Evolutionary conservation across 352 stramenopile genomes (phyloP), one percentile per base, ranked within the genome.

Genomic region (Pseudoperonospora humuli): DNA sequence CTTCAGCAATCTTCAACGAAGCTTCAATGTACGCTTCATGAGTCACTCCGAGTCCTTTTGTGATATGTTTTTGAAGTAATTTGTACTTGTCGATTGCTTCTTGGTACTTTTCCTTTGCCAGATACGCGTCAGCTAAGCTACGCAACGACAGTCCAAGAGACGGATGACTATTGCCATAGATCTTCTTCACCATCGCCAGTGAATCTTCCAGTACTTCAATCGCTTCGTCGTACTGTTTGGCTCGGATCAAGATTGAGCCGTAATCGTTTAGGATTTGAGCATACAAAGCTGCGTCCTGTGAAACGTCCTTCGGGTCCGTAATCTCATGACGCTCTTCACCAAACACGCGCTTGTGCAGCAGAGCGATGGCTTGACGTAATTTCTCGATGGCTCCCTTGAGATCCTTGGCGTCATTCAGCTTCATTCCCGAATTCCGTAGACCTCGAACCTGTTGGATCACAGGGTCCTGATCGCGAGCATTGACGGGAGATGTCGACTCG

Each of bases 181-280:
- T 75, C 37, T 77, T 74, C 54, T 81, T 58, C 40, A 74, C 75
- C 62, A 91, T 84, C 11, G 69, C 50, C 9, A 86, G 60, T 6
- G 78, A 72, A 48, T 93, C 78, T 38, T 86, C 65, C 2, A 93
- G 50, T 25, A 93, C 77, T 15, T 86, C 74, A 10, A 85, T 70
- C 2, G 81, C 81, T 39, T 90, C 74, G 31, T 86, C 75, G 40
- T 75, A 81, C 26, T 87, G 63, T 33, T 87, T 72, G 27, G 74
- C 63, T 41, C 76, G 74, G 29, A 84, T 77, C 4, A 93, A 51
- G 11, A 89, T 70, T 4, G 71, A 75, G 8, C 81, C 81, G 29
- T 89, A 87, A 50, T 93, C 81, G 31, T 69, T 84, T 34, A 93
- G 66, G 34, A 89, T 61, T 49, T 93, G 81, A 8, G 75, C 66